phyloP scores from a whole-genome alignment of 768 basidiomycete genomes.

The Naganishia kalamii region DNA sequence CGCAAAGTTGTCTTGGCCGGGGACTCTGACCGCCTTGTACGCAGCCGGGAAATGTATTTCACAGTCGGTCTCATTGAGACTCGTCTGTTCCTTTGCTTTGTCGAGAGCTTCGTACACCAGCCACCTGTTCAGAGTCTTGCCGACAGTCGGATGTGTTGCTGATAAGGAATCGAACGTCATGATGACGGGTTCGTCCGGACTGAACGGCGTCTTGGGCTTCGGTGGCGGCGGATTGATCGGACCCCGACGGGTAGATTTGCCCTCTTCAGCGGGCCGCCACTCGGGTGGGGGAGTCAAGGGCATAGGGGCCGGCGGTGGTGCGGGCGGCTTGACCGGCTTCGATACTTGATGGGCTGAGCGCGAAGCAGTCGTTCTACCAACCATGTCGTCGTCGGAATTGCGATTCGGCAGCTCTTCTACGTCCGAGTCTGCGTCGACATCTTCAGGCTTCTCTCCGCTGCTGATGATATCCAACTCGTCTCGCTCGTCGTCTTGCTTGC shows the following conservation, averaged over 20 bases:
- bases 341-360: background rate
- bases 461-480: background rate
- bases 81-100: slow-evolving; percentile 72
- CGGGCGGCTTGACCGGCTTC: background rate
- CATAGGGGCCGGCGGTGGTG: background rate
- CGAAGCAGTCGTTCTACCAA: background rate
- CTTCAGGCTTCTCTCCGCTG: background rate
- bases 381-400: slow-evolving; percentile 4
- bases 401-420: slow-evolving; percentile 14
- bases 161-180: slow-evolving; percentile 88
- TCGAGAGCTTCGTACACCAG: slow-evolving; percentile 70
- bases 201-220: background rate
- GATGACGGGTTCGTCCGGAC: slow-evolving; percentile 50
- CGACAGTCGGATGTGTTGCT: slow-evolving; percentile 60
- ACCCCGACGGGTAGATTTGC: background rate
- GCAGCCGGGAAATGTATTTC: slow-evolving; percentile 39
- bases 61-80: slow-evolving; percentile 28
- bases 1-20: slow-evolving; percentile 76
- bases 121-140: slow-evolving; percentile 60
- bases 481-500: background rate
- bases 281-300: background rate
- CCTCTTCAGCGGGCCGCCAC: background rate
- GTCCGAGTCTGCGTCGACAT: slow-evolving; percentile 18
- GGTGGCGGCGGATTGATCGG: background rate
- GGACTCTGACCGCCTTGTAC: slow-evolving; percentile 58